A percentile compares a stretch with the other conserved stretches of the same genome.
Conservation (phyloP, 2,329 filamentous ascomycete genomes). For the Pyricularia pennisetigena region DNA sequence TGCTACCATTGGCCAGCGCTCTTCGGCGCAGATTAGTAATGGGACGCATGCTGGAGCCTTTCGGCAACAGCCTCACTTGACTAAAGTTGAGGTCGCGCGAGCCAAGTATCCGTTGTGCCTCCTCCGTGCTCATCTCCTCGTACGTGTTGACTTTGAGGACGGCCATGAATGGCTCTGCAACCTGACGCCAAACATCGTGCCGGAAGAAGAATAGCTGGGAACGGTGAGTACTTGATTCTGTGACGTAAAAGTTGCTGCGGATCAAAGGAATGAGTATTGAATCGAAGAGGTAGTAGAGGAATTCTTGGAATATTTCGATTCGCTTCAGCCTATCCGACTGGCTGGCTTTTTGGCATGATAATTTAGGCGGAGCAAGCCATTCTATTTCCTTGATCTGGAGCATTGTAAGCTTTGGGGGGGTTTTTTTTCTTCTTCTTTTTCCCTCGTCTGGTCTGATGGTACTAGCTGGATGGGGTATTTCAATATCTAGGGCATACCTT, state of each 20-base stretch:
- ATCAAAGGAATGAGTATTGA: conserved; percentile 83
- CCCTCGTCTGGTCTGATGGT: not conserved
- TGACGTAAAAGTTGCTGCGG: conserved; percentile 85
- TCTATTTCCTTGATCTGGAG: conserved; percentile 52
- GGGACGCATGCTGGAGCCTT: conserved; percentile 63
- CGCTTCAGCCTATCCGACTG: conserved; percentile 67
- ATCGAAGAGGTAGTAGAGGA: conserved; percentile 89
- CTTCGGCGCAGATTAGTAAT: conserved; percentile 79
- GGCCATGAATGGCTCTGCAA: conserved; percentile 64
- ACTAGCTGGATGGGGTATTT: too few relatives aligned
- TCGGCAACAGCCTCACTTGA: conserved; percentile 73
- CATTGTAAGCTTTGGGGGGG: conserved; percentile 1
- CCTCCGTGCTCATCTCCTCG: conserved; percentile 56
- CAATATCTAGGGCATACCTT: conserved; percentile 40
- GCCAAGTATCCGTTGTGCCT: conserved; percentile 47
- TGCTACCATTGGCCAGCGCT: conserved; percentile 37
- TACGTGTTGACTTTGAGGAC: conserved; percentile 65
- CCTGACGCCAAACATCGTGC: conserved; percentile 77
- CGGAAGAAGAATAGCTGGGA: conserved; percentile 88
- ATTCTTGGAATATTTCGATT: conserved; percentile 68
- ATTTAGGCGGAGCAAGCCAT: conserved; percentile 59
- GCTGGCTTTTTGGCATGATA: conserved; percentile 46
- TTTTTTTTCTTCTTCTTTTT: not conserved
- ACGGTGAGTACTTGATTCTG: conserved; percentile 72
- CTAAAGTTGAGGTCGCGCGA: conserved; percentile 64